A percentile compares a stretch with the other conserved stretches of the same genome.
Evolutionary conservation across 1,139 yeast species (phyloP).

Genomic region (Taphrina populina): DNA sequence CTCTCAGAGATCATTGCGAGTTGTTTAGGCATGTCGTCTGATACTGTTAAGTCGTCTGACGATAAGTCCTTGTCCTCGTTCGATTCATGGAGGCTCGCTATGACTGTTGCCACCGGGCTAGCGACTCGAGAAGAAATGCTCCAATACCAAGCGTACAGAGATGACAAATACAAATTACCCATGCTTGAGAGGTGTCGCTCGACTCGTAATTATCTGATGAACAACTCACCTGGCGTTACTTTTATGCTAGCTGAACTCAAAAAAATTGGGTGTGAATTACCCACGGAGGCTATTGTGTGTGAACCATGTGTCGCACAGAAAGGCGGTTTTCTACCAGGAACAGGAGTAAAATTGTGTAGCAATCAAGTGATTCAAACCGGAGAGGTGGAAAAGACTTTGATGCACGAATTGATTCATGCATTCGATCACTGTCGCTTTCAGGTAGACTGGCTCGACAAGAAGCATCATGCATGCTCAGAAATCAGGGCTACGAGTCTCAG

Average conservation of each 20-base stretch:
- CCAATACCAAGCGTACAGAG: constrained; percentile 30
- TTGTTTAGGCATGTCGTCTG: too few species aligned
- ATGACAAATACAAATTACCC: constrained; percentile 18
- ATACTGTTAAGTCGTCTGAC: too few species aligned
- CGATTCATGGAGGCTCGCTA: constrained; percentile 27
- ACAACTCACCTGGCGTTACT: constrained; percentile 62
- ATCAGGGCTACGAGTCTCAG: constrained; percentile 88
- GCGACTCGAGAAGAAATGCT: constrained; percentile 11
- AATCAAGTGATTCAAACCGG: constrained; percentile 74
- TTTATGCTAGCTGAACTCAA: constrained; percentile 85
- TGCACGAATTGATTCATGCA: constrained; percentile 92
- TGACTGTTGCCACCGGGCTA: constrained; percentile 18
- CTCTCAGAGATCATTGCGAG: too few species aligned
- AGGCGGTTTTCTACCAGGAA: constrained; percentile 90
- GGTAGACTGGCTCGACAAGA: constrained; percentile 76
- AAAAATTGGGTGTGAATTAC: constrained; percentile 61
- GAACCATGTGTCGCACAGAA: constrained; percentile 81
- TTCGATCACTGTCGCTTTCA: constrained; percentile 86
- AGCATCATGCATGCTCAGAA: constrained; percentile 89
- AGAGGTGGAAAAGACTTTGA: constrained; percentile 83
- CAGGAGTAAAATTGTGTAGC: constrained; percentile 83
- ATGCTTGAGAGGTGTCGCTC: constrained; percentile 19
- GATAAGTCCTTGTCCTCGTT: constrained; percentile 27
- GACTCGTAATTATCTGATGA: constrained; percentile 15
- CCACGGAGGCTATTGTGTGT: constrained; percentile 61